These are phyloP conservation scores for Fusarium sp. DNA, from an alignment of 2,329 filamentous ascomycete genomes.

Conservation along the genomic window DNA sequence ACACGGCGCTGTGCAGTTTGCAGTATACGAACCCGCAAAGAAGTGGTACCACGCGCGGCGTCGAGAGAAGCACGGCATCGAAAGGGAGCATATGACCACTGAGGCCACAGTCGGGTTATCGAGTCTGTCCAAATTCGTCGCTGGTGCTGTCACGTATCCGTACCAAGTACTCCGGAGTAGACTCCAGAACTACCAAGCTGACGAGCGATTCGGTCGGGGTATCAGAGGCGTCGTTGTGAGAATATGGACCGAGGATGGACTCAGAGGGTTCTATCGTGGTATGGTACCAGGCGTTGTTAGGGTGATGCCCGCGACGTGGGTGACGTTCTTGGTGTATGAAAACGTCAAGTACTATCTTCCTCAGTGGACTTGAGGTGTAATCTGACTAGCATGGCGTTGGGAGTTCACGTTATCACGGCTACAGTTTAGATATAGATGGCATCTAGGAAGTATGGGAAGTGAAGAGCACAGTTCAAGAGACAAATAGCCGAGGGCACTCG, in stretches of 20 bases:
- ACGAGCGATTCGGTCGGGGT: conserved; percentile 75
- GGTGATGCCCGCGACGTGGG: conserved; percentile 93
- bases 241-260: conserved; percentile 82
- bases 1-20: conserved; percentile 95
- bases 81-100: conserved; percentile 63
- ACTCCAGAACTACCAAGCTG: conserved; percentile 88
- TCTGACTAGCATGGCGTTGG: neutral
- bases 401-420: neutral
- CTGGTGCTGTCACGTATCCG: conserved; percentile 90
- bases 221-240: conserved; percentile 74
- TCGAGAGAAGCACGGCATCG: conserved; percentile 26
- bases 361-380: conserved; percentile 45
- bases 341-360: conserved; percentile 82
- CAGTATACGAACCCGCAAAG: conserved; percentile 83
- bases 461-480: neutral
- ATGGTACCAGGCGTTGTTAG: conserved; percentile 88
- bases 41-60: conserved; percentile 63
- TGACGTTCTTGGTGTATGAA: conserved; percentile 97
- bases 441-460: neutral
- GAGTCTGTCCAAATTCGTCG: conserved; percentile 83
- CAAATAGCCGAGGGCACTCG: neutral
- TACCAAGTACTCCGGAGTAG: conserved; percentile 92
- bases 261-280: conserved; percentile 89
- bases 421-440: neutral
- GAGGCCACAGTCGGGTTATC: conserved; percentile 84